These are phyloP conservation scores for Hypsizygus marmoreus DNA, from an alignment of 768 basidiomycete species.

Conservation along the genomic window DNA sequence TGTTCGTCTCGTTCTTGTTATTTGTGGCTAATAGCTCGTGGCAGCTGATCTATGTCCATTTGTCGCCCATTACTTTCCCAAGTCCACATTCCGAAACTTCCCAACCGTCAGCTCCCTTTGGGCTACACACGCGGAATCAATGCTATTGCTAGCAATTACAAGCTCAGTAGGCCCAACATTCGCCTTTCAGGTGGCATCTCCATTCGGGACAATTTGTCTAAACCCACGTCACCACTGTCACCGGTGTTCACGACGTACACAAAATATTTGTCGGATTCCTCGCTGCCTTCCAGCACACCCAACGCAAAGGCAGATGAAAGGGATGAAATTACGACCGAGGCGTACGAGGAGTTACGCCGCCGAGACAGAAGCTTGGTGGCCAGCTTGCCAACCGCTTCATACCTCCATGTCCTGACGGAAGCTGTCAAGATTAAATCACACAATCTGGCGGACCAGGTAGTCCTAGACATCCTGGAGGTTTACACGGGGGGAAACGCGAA, in stretches of 20 bases:
- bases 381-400: constrained; percentile 4
- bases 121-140: constrained; percentile 23
- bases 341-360: constrained; percentile 12
- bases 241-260: constrained; percentile 8
- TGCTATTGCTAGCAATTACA: constrained; percentile 11
- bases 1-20: neutral
- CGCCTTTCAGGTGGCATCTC: neutral
- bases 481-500: constrained; percentile 7
- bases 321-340: neutral
- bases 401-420: constrained; percentile 8
- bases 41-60: constrained; percentile 77
- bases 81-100: constrained; percentile 41
- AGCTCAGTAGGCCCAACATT: neutral
- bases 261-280: neutral
- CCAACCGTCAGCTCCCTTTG: constrained; percentile 15
- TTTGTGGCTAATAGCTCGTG: constrained; percentile 14
- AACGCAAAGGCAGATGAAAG: neutral
- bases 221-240: constrained; percentile 8
- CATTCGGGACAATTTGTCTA: constrained; percentile 5
- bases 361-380: constrained; percentile 8
- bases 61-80: constrained; percentile 60
- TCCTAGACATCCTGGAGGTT: constrained; percentile 24
- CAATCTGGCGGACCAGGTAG: constrained; percentile 20
- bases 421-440: constrained; percentile 1
- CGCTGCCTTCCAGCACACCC: neutral